A percentile compares a stretch with the other conserved stretches of the same genome.
These are phyloP conservation scores for Cunninghamia lanceolata DNA, from an alignment of 75 land plant species.

Conservation along the genomic window DNA sequence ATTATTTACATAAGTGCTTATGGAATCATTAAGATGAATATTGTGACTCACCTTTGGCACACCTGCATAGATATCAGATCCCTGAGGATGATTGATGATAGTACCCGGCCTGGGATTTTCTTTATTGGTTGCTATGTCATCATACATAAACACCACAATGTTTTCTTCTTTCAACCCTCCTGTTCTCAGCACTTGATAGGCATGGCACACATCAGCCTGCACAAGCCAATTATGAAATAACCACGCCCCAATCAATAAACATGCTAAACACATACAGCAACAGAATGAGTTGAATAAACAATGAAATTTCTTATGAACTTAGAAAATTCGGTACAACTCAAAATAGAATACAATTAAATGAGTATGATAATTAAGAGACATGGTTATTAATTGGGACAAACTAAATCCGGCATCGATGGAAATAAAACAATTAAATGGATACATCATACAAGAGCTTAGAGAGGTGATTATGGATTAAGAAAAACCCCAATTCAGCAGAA, in stretches of 20 bases:
- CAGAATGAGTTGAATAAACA: background rate
- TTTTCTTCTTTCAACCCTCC: slow-evolving; percentile 52
- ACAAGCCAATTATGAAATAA: background rate
- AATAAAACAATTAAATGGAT: no score
- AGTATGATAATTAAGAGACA: no score
- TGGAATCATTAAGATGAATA: background rate
- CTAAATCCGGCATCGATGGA: no score
- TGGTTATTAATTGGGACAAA: no score
- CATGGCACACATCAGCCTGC: slow-evolving; percentile 55
- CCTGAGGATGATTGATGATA: slow-evolving; percentile 40
- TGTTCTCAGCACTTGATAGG: slow-evolving; percentile 37
- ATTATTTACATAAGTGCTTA: background rate
- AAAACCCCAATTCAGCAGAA: no score
- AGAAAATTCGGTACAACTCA: background rate
- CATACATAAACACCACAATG: slow-evolving; percentile 51
- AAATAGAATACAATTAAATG: no score
- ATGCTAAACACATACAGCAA: background rate
- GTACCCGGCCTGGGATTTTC: slow-evolving; percentile 37
- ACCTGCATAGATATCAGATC: slow-evolving; percentile 35
- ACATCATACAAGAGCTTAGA: no score
- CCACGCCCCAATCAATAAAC: background rate
- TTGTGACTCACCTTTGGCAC: slow-evolving; percentile 36
- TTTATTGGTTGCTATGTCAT: slow-evolving; percentile 35
- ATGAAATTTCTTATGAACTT: background rate
- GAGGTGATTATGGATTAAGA: no score